These are phyloP conservation scores for Pisolithus orientalis DNA, from an alignment of 768 basidiomycete genomes.

Conservation along the genomic window DNA sequence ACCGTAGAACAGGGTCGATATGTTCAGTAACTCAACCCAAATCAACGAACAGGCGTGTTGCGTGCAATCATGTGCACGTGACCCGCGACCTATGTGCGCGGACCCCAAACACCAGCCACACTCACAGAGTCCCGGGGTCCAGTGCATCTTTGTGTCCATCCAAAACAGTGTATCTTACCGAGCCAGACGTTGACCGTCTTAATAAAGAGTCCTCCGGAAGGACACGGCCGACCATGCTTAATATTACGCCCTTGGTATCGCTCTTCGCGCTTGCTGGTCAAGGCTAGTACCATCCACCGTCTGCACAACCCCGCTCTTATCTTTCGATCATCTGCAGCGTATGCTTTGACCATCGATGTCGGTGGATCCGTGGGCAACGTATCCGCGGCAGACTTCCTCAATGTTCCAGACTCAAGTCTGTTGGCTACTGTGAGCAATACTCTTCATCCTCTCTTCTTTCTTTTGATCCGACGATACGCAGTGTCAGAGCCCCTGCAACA, in stretches of 20 bases:
- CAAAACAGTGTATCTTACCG: no score
- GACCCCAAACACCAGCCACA: not conserved
- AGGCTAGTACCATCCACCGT: slow-evolving; percentile 35
- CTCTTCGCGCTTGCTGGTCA: slow-evolving; percentile 47
- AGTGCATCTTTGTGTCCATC: no score
- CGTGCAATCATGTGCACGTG: slow-evolving; percentile 1
- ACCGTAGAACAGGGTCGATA: no score
- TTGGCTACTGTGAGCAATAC: slow-evolving; percentile 20
- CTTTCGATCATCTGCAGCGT: slow-evolving; percentile 16
- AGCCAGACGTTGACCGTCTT: not conserved
- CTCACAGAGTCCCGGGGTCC: not conserved
- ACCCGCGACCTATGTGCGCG: not conserved
- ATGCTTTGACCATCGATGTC: slow-evolving; percentile 46
- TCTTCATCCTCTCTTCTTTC: not conserved
- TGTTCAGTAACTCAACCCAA: not conserved
- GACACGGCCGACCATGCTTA: slow-evolving; percentile 24
- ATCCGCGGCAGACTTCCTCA: slow-evolving; percentile 39
- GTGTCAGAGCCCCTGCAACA: slow-evolving; percentile 23
- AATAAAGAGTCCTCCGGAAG: slow-evolving; percentile 27
- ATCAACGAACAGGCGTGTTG: not conserved
- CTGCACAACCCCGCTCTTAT: not conserved
- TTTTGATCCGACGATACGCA: slow-evolving; percentile 14
- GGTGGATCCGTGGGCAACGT: slow-evolving; percentile 31
- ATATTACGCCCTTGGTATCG: slow-evolving; percentile 18
- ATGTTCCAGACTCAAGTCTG: slow-evolving; percentile 28